These are phyloP conservation scores for Aspergillus quadricinctus DNA, from an alignment of 2,329 filamentous ascomycete species.

Conservation along the genomic window DNA sequence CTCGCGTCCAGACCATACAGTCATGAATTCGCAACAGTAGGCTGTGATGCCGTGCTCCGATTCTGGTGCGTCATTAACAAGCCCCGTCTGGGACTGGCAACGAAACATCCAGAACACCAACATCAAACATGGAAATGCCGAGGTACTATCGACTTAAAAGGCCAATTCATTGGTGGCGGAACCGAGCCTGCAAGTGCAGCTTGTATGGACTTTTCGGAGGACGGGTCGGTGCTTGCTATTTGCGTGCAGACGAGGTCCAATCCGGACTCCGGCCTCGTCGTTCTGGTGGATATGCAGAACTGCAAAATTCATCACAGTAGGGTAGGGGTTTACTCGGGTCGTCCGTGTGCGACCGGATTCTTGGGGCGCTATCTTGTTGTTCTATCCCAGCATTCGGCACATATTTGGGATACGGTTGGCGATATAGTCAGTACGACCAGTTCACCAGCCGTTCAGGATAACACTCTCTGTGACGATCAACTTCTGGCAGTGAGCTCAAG, in stretches of 20 bases:
- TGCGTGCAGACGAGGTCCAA: conserved; percentile 38
- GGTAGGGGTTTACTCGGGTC: conserved; percentile 62
- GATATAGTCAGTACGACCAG: conserved; percentile 68
- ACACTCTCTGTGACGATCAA: conserved; percentile 14
- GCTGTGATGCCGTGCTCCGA: conserved; percentile 71
- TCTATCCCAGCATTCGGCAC: conserved; percentile 64
- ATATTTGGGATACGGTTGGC: conserved; percentile 77
- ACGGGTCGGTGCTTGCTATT: conserved; percentile 77
- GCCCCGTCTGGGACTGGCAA: conserved; percentile 62
- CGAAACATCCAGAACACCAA: conserved; percentile 45
- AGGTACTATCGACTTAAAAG: conserved; percentile 49
- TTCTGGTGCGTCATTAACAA: conserved; percentile 75
- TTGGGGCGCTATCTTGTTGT: conserved; percentile 70
- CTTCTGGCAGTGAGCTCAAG: conserved; percentile 64
- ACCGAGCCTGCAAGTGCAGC: conserved; percentile 49
- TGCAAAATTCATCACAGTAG: conserved; percentile 65
- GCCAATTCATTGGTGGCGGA: conserved; percentile 17
- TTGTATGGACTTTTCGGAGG: conserved; percentile 72
- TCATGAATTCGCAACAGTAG: conserved; percentile 76
- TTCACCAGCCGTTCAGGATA: conserved; percentile 40
- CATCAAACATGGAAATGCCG: conserved; percentile 72
- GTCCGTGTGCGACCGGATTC: conserved; percentile 65
- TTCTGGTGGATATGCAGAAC: conserved; percentile 70
- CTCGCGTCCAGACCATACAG: conserved; percentile 66
- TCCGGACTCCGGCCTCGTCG: conserved; percentile 57